These are phyloP conservation scores for Abrus precatorius DNA, from an alignment of 306 rosid genomes.

Conservation along the genomic window DNA sequence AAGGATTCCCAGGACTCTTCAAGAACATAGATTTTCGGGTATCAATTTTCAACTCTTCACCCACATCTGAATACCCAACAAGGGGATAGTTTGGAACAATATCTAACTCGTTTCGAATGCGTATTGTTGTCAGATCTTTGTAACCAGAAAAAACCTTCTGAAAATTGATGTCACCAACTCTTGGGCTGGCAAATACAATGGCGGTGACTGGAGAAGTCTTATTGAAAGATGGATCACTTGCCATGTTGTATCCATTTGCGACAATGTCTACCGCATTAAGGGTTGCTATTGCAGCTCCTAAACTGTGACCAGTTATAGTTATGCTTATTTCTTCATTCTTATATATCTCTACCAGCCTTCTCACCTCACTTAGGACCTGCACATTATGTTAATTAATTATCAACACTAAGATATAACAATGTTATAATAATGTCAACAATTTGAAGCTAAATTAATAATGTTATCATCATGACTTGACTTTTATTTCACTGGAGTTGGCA, in stretches of 20 bases:
- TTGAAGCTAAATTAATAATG: not conserved
- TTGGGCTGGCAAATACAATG: slow-evolving; percentile 74
- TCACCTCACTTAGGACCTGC: slow-evolving; percentile 76
- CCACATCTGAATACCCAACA: slow-evolving; percentile 69
- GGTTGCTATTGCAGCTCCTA: slow-evolving; percentile 89
- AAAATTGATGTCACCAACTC: slow-evolving; percentile 76
- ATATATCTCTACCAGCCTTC: slow-evolving; percentile 69
- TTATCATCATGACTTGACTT: not conserved
- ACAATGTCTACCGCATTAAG: slow-evolving; percentile 81
- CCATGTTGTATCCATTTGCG: slow-evolving; percentile 63
- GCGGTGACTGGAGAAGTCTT: slow-evolving; percentile 69
- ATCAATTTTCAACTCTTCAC: slow-evolving; percentile 75
- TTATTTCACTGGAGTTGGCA: too few species aligned
- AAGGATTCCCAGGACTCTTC: slow-evolving; percentile 76
- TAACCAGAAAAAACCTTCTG: slow-evolving; percentile 50
- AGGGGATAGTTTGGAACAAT: slow-evolving; percentile 84
- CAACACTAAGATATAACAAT: not conserved
- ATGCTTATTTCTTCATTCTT: slow-evolving; percentile 88
- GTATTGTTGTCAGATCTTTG: slow-evolving; percentile 58
- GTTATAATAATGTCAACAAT: not conserved
- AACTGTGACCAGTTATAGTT: slow-evolving; percentile 80
- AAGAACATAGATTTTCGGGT: slow-evolving; percentile 66
- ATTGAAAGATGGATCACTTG: slow-evolving; percentile 38
- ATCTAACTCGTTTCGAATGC: slow-evolving; percentile 69
- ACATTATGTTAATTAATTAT: slow-evolving; percentile 19